These are phyloP conservation scores for Hericium rajendrae DNA, from an alignment of 768 basidiomycete species.

Conservation along the genomic window DNA sequence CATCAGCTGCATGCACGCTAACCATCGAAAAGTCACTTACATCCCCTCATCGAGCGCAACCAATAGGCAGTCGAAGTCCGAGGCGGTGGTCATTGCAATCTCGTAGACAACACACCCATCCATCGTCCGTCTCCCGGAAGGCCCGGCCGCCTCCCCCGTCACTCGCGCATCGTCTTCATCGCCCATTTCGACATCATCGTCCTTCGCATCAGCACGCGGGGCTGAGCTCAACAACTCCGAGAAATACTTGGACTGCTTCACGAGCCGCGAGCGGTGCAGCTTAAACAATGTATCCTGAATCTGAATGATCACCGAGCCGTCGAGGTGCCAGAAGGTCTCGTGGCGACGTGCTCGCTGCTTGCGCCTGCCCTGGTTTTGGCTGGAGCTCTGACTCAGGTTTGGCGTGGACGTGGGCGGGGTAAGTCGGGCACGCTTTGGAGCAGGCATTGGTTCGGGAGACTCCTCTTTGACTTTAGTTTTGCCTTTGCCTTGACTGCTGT, in stretches of 20 bases:
- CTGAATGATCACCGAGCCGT: slow-evolving; percentile 27
- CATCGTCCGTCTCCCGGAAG: slow-evolving; percentile 1
- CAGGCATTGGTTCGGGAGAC: neutral
- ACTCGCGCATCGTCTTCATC: neutral
- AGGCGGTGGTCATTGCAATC: slow-evolving; percentile 16
- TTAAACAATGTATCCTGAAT: slow-evolving; percentile 26
- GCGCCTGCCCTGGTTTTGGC: neutral
- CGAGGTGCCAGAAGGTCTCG: slow-evolving; percentile 24
- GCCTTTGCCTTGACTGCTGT: neutral
- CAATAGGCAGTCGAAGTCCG: slow-evolving; percentile 27
- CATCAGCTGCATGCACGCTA: neutral
- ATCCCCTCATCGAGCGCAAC: slow-evolving; percentile 23
- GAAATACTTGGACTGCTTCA: slow-evolving; percentile 26
- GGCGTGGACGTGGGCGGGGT: neutral
- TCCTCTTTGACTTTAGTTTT: neutral
- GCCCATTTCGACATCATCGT: neutral
- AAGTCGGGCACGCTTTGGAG: neutral
- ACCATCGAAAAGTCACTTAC: slow-evolving; percentile 16
- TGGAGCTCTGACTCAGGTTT: neutral
- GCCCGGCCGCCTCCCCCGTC: neutral
- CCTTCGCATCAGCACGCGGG: neutral
- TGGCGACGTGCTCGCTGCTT: slow-evolving; percentile 3
- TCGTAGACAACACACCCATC: slow-evolving; percentile 16
- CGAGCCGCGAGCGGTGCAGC: slow-evolving; percentile 27
- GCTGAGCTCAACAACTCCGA: slow-evolving; percentile 14